Evolutionary conservation across 352 stramenopile genomes (phyloP).

Genomic region (Pythium grandisporangium): DNA sequence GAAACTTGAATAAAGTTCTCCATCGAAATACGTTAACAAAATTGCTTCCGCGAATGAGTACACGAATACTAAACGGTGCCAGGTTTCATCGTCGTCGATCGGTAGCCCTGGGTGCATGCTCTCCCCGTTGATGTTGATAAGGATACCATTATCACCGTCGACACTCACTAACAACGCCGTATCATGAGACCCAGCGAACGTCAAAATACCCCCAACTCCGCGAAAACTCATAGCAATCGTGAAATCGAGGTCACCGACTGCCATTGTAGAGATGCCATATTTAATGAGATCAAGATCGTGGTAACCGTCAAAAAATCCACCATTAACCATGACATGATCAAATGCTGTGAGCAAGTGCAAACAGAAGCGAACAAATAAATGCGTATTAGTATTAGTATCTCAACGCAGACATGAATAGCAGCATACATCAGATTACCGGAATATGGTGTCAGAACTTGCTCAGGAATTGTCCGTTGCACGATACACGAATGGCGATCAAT

Average conservation of each 20-base stretch:
- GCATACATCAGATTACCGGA: not conserved
- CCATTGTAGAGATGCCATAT: too few relatives aligned
- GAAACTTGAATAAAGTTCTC: not conserved
- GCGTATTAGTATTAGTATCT: too few relatives aligned
- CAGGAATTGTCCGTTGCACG: not conserved
- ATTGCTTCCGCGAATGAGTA: constrained; percentile 3
- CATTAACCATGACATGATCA: not conserved
- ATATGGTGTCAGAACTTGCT: not conserved
- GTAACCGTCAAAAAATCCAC: constrained; percentile 10
- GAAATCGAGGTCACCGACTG: constrained; percentile 42
- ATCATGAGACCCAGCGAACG: not conserved
- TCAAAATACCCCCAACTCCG: not conserved
- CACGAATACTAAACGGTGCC: too few relatives aligned
- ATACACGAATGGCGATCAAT: constrained; percentile 5
- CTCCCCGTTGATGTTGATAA: too few relatives aligned
- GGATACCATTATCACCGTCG: too few relatives aligned
- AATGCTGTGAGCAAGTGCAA: not conserved
- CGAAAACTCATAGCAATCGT: constrained; percentile 21
- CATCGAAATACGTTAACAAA: constrained; percentile 9
- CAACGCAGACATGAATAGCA: too few relatives aligned
- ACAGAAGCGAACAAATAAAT: too few relatives aligned
- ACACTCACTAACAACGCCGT: too few relatives aligned
- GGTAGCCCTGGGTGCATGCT: not conserved
- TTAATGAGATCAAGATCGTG: too few relatives aligned
- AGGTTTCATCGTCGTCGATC: too few relatives aligned